Conservation (phyloP, 2,329 filamentous ascomycete genomes). For the Diaporthe ilicicola region DNA sequence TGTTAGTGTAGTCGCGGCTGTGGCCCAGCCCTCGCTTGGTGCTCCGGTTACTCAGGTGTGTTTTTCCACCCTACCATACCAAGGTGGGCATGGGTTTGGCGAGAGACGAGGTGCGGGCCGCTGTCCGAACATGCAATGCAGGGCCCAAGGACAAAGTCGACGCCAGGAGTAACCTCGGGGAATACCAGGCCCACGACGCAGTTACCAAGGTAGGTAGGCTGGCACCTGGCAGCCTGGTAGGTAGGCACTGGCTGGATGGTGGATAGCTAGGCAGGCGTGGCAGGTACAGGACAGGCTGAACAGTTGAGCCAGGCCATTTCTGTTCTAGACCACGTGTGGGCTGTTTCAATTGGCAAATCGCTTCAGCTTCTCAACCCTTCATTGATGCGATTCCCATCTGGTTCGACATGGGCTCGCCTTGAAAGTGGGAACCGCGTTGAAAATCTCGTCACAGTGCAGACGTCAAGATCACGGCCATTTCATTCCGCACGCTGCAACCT, state of each 20-base stretch:
- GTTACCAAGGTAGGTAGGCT: neutral
- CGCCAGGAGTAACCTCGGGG: neutral
- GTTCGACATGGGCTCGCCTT: constrained; percentile 13
- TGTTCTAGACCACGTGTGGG: constrained; percentile 23
- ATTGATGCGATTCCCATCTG: constrained; percentile 15
- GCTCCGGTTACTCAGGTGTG: neutral
- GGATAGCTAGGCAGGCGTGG: too few relatives aligned
- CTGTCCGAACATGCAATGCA: constrained; percentile 14
- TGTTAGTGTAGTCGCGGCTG: neutral
- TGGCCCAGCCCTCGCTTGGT: neutral
- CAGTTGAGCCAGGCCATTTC: constrained; percentile 8
- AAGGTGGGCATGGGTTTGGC: neutral
- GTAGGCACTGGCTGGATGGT: too few relatives aligned
- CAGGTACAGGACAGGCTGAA: neutral
- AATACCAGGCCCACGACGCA: neutral
- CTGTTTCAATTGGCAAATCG: constrained; percentile 11
- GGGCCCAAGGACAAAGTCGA: constrained; percentile 7
- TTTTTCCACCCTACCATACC: neutral
- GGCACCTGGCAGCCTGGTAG: too few relatives aligned
- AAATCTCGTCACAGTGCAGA: constrained; percentile 24
- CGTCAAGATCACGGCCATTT: neutral
- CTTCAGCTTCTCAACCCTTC: constrained; percentile 20
- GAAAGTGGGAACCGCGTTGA: constrained; percentile 24
- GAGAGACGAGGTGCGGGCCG: constrained; percentile 19
- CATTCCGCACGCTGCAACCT: neutral